Evolutionary conservation across 208 protist genomes (phyloP).

Genomic region (Tritrichomonas foetus): DNA sequence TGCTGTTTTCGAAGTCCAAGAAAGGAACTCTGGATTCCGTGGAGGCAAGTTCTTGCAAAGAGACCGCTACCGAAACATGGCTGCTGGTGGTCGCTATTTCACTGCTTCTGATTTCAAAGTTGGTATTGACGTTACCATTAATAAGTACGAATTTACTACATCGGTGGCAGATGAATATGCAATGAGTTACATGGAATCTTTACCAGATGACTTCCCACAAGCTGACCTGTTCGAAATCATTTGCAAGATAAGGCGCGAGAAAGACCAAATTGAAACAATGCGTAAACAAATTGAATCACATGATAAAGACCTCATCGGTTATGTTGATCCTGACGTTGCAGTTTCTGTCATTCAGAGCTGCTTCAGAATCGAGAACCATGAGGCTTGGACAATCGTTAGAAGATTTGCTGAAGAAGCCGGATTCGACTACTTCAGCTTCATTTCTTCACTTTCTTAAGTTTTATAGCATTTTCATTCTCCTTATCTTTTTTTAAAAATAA

Average conservation of each 20-base stretch:
- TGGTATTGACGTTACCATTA: neutral
- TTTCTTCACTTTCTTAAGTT: neutral
- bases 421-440: neutral
- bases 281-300: neutral
- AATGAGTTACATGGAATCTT: neutral
- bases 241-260: too few relatives aligned
- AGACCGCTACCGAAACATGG: too few relatives aligned
- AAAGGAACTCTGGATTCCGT: slow-evolving; percentile 51
- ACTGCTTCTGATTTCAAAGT: slow-evolving; percentile 32
- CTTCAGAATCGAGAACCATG: neutral
- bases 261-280: too few relatives aligned
- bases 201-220: neutral
- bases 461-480: too few relatives aligned
- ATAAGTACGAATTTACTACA: neutral
- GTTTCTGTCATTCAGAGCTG: neutral
- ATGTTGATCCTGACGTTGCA: neutral
- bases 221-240: neutral
- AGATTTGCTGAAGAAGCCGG: neutral
- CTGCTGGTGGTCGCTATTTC: too few relatives aligned
- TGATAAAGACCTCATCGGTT: neutral
- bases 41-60: slow-evolving; percentile 51
- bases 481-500: too few relatives aligned
- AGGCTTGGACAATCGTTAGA: neutral
- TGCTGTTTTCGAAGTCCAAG: slow-evolving; percentile 42
- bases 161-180: neutral